phyloP scores from a whole-genome alignment of 1,139 yeast species.

The Kodamaea sp. region DNA sequence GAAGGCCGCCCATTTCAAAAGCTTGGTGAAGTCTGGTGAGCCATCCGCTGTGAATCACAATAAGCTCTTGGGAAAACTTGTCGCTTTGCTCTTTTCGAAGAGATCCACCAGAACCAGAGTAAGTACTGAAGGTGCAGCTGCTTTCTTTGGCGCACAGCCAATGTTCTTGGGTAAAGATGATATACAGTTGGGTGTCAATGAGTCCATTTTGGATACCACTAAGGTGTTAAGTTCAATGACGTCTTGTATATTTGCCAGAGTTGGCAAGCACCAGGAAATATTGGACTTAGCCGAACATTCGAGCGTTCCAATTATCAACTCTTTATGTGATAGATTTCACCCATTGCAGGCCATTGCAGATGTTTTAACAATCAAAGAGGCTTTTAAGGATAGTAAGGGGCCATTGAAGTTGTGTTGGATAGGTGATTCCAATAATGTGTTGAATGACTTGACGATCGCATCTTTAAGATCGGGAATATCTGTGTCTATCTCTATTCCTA shows the following conservation, averaged over 20 bases:
- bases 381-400: constrained; percentile 58
- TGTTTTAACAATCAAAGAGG: constrained; percentile 78
- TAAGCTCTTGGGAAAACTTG: constrained; percentile 74
- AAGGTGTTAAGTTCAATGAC: constrained; percentile 93
- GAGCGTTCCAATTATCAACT: constrained; percentile 86
- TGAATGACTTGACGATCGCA: constrained; percentile 92
- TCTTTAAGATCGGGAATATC: constrained; percentile 82
- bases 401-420: constrained; percentile 84
- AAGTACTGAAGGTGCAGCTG: constrained; percentile 92
- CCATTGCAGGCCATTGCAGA: constrained; percentile 96
- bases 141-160: constrained; percentile 93
- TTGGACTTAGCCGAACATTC: constrained; percentile 73
- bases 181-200: constrained; percentile 94
- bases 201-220: constrained; percentile 83
- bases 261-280: constrained; percentile 80
- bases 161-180: constrained; percentile 96
- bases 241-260: constrained; percentile 94
- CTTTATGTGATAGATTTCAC: constrained; percentile 89
- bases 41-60: constrained; percentile 47
- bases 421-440: constrained; percentile 94
- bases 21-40: constrained; percentile 52
- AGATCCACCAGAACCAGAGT: constrained; percentile 94
- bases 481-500: constrained; percentile 83
- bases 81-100: constrained; percentile 82
- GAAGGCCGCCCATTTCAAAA: constrained; percentile 66